Base-by-base conservation (phyloP, 176 grass and related monocot species). In the Carex pumila region DNA sequence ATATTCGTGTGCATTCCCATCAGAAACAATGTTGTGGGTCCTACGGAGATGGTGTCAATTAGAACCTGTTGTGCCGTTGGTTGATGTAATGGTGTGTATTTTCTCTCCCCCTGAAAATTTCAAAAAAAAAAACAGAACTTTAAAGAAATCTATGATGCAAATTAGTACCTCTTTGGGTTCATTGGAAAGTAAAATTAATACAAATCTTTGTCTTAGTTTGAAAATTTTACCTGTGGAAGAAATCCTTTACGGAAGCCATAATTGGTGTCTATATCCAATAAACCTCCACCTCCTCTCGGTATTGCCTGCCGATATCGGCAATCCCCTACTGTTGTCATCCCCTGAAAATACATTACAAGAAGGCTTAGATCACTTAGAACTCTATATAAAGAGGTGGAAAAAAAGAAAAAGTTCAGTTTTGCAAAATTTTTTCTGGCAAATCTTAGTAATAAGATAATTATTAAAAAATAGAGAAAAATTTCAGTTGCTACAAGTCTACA, bases 221-320 rank as follows among this genome's bases (percentile, higher is more conserved):
- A 34, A 55, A 78, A n/a, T 36, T 41, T 60, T 63, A 92, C 95
- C 92, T 93, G 95, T 78, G 95, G 91, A 85, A 94, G 91, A 85
- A 94, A 94, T n/a, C 84, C 79, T 74, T 83, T 94, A 2, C 92
- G 78, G 21, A 94, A 84, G 31, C 92, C 92, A 74, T 55, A 81
- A 74, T 90, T 91, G 41, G 86, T 86, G 70, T 98, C 81, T 1
- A 89, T 15, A 2, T 94, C 95, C 69, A 98, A 86, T 30, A 89
- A 47, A 66, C 92, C 95, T 57, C 91, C 92, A 88, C 64, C 65
- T 63, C 89, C 94, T 41, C 83, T 45, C 9, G 92, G 95, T 82
- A 98, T 86, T 70, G 92, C 89, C 88, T 98, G 92, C 43, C 92
- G 82, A 50, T 94, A 98, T 0, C 92, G 82, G 62, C 92, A 93